Evolutionary conservation across 768 basidiomycete species (phyloP), one percentile per base, ranked within the genome.

Genomic region (Lactifluus subvellereus): DNA sequence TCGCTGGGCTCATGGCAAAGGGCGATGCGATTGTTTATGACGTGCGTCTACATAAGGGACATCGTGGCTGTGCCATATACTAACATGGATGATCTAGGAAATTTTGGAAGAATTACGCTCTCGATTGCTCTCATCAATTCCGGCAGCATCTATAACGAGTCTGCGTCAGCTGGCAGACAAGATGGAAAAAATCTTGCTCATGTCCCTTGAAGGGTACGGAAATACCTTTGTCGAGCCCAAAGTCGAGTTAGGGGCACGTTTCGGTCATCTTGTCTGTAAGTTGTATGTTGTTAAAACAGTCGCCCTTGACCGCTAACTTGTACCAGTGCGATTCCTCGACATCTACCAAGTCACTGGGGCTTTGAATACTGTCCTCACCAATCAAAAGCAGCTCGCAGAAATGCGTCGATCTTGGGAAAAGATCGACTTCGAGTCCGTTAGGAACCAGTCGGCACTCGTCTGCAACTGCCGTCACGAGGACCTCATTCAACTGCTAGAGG

Each of bases 401-500:
- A 93, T 94, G 90, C 87, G 87, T 54, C 81, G 87, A 60, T 91
- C 92, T 27, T 94, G 93, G 91, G 79, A 82, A 65, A 89, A 89
- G 73, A 84, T 94, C 49, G 90, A 94, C 71, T 94, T 94, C 68
- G 91, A 94, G 72, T 91, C 89, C 33, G 90, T 94, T 59, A 84
- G 91, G 64, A 94, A 94, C 70, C 92, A 94, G 71, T 91, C 89
- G n/a, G 92, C 92, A 18, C 77, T 94, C 69, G 92, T 94, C 33
- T 93, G 91, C 81, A 93, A 94, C 71, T 94, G 92, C 73, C 87
- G 92, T 54, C 91, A 93, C 67, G 92, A 93, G 74, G 90, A 93
- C 69, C 80, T 94, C 54, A 83, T 90, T 47, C 90, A 93, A 68
- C 80, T 93, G 53, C 74, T 94, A 53, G 91, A 94, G 72, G 86